Conservation (phyloP, 2,329 filamentous ascomycete species). For the Aspergillus piperis region DNA sequence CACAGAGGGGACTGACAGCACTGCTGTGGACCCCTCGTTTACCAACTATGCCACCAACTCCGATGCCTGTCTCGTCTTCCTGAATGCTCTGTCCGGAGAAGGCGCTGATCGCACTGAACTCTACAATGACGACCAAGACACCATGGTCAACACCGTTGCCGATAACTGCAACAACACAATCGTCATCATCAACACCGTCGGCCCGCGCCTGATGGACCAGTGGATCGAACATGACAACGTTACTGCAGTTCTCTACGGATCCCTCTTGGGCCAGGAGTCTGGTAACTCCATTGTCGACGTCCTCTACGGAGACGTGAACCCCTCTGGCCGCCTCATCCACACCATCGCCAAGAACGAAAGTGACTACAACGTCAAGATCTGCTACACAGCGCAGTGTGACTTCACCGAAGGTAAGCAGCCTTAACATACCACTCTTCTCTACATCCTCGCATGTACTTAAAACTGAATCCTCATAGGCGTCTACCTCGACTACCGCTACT, state of each 20-base stretch:
- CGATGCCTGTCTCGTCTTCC: slow-evolving; percentile 54
- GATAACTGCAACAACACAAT: slow-evolving; percentile 62
- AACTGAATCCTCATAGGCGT: slow-evolving; percentile 33
- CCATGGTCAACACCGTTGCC: slow-evolving; percentile 58
- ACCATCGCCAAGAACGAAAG: slow-evolving; percentile 58
- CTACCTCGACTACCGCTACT: slow-evolving; percentile 57
- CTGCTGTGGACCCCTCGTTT: slow-evolving; percentile 1
- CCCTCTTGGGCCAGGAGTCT: slow-evolving; percentile 64
- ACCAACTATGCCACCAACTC: slow-evolving; percentile 62
- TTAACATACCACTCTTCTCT: background rate
- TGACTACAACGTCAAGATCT: slow-evolving; percentile 51
- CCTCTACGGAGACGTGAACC: slow-evolving; percentile 53
- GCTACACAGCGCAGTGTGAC: slow-evolving; percentile 7
- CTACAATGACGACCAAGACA: slow-evolving; percentile 49
- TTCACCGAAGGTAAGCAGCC: slow-evolving; percentile 7
- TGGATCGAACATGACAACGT: slow-evolving; percentile 65
- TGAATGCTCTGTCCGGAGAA: slow-evolving; percentile 52
- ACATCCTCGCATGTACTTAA: background rate
- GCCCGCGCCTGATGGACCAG: slow-evolving; percentile 55
- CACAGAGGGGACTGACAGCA: background rate
- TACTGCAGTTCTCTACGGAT: slow-evolving; percentile 63
- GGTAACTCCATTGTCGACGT: slow-evolving; percentile 57
- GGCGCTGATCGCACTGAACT: slow-evolving; percentile 38
- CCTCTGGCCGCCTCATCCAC: slow-evolving; percentile 46
- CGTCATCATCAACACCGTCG: slow-evolving; percentile 65